These are phyloP conservation scores for Iberis amara DNA, from an alignment of 441 rosid species.

Conservation along the genomic window DNA sequence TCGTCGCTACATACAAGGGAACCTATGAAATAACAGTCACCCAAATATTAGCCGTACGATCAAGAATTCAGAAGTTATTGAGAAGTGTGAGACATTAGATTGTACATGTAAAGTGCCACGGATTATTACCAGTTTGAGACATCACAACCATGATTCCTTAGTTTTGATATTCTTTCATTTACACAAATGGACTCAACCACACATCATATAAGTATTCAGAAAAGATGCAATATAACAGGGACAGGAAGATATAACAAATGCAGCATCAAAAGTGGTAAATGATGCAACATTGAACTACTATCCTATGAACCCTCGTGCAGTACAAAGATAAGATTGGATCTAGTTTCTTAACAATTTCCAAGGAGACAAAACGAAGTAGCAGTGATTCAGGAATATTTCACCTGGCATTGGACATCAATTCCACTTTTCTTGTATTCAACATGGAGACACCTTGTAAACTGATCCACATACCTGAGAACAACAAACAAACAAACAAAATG, in stretches of 20 bases:
- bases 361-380: constrained; percentile 5
- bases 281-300: too few species aligned
- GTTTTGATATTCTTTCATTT: not conserved
- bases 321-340: not conserved
- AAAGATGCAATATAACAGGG: not conserved
- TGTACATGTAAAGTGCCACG: too few species aligned
- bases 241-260: too few species aligned
- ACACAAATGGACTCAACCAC: not conserved
- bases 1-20: constrained; percentile 85
- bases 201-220: not conserved
- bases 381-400: constrained; percentile 28
- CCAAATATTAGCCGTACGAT: constrained; percentile 10
- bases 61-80: not conserved
- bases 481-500: constrained; percentile 17
- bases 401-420: constrained; percentile 95
- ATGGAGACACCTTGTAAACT: constrained; percentile 77
- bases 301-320: too few species aligned
- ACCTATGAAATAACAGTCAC: constrained; percentile 38
- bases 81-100: constrained; percentile 11
- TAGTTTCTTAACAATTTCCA: not conserved
- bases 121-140: not conserved
- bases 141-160: not conserved
- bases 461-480: constrained; percentile 67
- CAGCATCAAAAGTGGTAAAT: too few species aligned
- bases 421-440: constrained; percentile 86